These are phyloP conservation scores for Drosera capensis DNA, from an alignment of 148 eudicot species.

Conservation along the genomic window DNA sequence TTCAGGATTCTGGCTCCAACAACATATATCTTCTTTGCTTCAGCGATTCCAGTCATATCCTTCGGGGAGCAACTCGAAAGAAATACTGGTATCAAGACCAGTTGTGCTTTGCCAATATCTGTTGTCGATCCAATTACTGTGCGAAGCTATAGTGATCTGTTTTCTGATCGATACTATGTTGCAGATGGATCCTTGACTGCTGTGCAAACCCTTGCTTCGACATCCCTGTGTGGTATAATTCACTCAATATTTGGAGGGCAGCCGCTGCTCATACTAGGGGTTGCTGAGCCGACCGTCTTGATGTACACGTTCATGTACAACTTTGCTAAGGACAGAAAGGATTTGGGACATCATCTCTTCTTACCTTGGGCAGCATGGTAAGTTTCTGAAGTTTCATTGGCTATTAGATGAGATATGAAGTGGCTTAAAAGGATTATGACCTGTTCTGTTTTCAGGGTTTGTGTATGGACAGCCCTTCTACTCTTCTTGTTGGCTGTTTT, in stretches of 20 bases:
- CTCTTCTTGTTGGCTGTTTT: slow-evolving; percentile 77
- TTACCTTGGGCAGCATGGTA: slow-evolving; percentile 99
- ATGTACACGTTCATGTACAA: slow-evolving; percentile 98
- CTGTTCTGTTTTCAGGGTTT: slow-evolving; percentile 43
- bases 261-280: slow-evolving; percentile 88
- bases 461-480: slow-evolving; percentile 91
- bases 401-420: not conserved
- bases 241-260: slow-evolving; percentile 96
- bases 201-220: slow-evolving; percentile 94
- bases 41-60: slow-evolving; percentile 97
- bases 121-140: slow-evolving; percentile 1
- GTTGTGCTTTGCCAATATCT: slow-evolving; percentile 3
- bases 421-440: not conserved
- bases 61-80: slow-evolving; percentile 97
- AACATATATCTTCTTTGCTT: slow-evolving; percentile 94
- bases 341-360: slow-evolving; percentile 73
- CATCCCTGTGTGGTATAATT: slow-evolving; percentile 83
- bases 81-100: slow-evolving; percentile 40
- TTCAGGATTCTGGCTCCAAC: slow-evolving; percentile 93
- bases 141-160: too few species aligned
- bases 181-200: slow-evolving; percentile 88
- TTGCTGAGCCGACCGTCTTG: slow-evolving; percentile 95
- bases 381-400: not conserved
- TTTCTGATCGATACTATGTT: not conserved
- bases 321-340: slow-evolving; percentile 77